Conservation (phyloP, 257 asterid species). For the Salvia rosmarinus region DNA sequence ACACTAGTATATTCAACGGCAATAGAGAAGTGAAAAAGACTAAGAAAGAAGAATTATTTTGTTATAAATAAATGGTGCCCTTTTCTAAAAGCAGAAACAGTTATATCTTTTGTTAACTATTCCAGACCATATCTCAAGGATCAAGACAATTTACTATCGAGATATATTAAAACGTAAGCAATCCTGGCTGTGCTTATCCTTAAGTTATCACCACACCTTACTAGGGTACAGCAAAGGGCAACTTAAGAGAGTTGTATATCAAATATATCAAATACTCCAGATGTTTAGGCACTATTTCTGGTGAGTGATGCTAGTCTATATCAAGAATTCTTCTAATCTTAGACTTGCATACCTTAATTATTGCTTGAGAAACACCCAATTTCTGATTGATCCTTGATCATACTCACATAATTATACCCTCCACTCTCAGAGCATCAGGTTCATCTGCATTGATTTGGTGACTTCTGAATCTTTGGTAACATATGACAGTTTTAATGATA, state of each 20-base stretch:
- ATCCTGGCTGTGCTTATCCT: constrained; percentile 9
- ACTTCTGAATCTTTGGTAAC: constrained; percentile 16
- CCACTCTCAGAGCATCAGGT: constrained; percentile 6
- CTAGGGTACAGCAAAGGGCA: constrained; percentile 5
- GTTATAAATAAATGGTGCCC: not conserved
- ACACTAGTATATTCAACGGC: not conserved
- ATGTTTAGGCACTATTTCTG: not conserved
- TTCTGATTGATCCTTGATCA: constrained; percentile 3
- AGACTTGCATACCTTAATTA: constrained; percentile 14
- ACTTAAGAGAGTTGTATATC: constrained; percentile 15
- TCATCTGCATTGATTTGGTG: constrained; percentile 14
- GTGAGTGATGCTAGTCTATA: not conserved
- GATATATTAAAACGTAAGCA: not conserved
- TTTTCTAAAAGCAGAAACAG: not conserved
- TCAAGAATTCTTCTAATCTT: constrained; percentile 7
- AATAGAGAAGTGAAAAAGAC: not conserved
- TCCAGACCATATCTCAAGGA: not conserved
- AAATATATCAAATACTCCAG: not conserved
- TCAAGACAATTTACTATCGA: not conserved
- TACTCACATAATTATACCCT: constrained; percentile 13
- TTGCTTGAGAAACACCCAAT: not conserved
- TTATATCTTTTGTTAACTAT: not conserved
- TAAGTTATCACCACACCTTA: constrained; percentile 21
- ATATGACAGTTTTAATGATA: not conserved
- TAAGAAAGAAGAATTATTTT: not conserved